A percentile compares a stretch with the other conserved stretches of the same genome.
Evolutionary conservation across 2,329 filamentous ascomycete genomes (phyloP).

Genomic region (Xylaria sp.): DNA sequence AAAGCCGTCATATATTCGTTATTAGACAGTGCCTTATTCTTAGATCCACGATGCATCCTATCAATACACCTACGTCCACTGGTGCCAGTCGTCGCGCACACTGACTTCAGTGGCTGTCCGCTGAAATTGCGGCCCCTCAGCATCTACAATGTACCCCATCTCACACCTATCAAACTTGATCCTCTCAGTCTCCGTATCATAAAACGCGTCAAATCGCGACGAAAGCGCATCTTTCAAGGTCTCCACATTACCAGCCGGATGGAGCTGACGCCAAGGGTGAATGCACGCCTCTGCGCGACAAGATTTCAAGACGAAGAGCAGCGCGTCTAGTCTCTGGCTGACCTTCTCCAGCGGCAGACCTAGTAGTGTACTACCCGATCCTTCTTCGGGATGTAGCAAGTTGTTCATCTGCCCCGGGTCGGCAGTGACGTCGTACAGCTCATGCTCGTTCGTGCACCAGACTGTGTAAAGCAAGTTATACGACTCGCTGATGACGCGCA

Average conservation of each 20-base stretch:
- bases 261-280: constrained; percentile 53
- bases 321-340: constrained; percentile 50
- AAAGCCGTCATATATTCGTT: too few relatives aligned
- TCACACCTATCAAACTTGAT: constrained; percentile 56
- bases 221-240: constrained; percentile 52
- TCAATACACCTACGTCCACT: constrained; percentile 29
- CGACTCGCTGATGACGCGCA: constrained; percentile 52
- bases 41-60: not conserved
- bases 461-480: constrained; percentile 55
- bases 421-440: constrained; percentile 57
- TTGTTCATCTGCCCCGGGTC: constrained; percentile 40
- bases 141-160: constrained; percentile 54
- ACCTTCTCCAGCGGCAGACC: constrained; percentile 44
- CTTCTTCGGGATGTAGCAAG: constrained; percentile 48
- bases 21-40: too few relatives aligned
- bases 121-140: constrained; percentile 52
- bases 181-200: constrained; percentile 43
- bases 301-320: constrained; percentile 57
- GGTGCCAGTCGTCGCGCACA: constrained; percentile 31
- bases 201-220: constrained; percentile 51
- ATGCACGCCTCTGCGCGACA: constrained; percentile 53
- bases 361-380: constrained; percentile 18
- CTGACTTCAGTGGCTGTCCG: not conserved
- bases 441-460: constrained; percentile 64
- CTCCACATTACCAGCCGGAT: constrained; percentile 51